phyloP scores from a whole-genome alignment of 306 rosid genomes.

The Trichosanthes truncata region DNA sequence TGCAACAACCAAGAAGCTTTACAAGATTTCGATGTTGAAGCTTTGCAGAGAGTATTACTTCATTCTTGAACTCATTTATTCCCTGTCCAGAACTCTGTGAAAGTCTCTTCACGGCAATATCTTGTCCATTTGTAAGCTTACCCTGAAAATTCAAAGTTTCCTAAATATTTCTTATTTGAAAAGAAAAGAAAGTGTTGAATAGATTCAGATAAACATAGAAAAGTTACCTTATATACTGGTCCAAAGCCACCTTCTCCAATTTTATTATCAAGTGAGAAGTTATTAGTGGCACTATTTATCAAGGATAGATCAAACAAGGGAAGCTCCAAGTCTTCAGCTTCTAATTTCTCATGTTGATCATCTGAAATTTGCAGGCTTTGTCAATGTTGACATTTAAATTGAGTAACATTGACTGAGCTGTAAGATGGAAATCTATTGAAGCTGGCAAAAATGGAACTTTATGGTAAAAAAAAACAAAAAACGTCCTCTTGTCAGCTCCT shows the following conservation, averaged over 20 bases:
- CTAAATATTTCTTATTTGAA: neutral
- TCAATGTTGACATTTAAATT: neutral
- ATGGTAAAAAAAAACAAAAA: neutral
- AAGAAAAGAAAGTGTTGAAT: neutral
- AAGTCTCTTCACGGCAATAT: slow-evolving; percentile 59
- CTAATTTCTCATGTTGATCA: neutral
- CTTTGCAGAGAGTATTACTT: slow-evolving; percentile 42
- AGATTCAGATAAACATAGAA: neutral
- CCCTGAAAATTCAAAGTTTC: slow-evolving; percentile 29
- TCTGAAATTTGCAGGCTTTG: neutral
- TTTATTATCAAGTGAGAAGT: slow-evolving; percentile 29
- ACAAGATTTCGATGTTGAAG: slow-evolving; percentile 72
- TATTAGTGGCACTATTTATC: slow-evolving; percentile 31
- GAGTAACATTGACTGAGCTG: neutral
- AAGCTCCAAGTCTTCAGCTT: slow-evolving; percentile 30
- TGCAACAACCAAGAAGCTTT: slow-evolving; percentile 50
- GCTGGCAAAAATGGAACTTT: neutral
- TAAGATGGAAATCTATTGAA: neutral
- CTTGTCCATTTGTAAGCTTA: slow-evolving; percentile 31
- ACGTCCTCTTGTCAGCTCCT: neutral
- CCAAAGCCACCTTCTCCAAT: slow-evolving; percentile 32
- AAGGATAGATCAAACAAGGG: slow-evolving; percentile 31
- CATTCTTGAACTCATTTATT: slow-evolving; percentile 44
- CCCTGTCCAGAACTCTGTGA: slow-evolving; percentile 48
- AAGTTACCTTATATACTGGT: slow-evolving; percentile 34